phyloP scores from a whole-genome alignment of 345 rosid genomes.

The Gossypioides kirkii region DNA sequence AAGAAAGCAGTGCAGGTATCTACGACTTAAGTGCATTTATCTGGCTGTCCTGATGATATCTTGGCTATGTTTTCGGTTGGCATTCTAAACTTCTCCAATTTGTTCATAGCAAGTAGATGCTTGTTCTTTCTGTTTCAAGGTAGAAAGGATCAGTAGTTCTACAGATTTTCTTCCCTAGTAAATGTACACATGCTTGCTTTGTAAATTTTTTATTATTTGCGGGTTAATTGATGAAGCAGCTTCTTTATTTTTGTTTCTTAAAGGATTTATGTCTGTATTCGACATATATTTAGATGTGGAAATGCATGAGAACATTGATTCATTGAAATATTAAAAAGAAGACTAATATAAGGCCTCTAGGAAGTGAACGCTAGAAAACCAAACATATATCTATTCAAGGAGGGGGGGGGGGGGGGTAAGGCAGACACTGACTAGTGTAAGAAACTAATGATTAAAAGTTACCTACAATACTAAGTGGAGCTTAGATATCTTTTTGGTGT shows the following conservation, averaged over 20 bases:
- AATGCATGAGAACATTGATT: not conserved
- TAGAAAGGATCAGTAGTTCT: too few species aligned
- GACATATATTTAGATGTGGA: not conserved
- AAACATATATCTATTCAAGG: too few species aligned
- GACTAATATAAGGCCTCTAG: not conserved
- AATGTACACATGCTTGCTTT: too few species aligned
- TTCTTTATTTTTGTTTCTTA: not conserved
- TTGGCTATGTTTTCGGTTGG: not conserved
- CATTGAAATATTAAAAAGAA: not conserved
- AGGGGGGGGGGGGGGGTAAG: too few species aligned
- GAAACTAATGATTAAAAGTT: too few species aligned
- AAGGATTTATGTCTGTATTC: not conserved
- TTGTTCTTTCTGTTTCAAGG: too few species aligned
- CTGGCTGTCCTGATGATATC: not conserved
- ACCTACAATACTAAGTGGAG: not conserved
- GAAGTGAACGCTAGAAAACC: not conserved
- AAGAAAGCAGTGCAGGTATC: constrained; percentile 24
- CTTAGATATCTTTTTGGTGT: not conserved
- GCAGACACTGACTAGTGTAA: too few species aligned
- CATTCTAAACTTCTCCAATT: not conserved
- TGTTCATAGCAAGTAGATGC: not conserved
- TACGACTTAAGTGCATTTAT: not conserved
- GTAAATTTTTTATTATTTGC: too few species aligned
- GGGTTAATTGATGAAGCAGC: not conserved
- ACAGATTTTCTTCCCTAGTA: too few species aligned